Conservation (phyloP, 2,329 filamentous ascomycete species). For the Fusarium liriodendri region DNA sequence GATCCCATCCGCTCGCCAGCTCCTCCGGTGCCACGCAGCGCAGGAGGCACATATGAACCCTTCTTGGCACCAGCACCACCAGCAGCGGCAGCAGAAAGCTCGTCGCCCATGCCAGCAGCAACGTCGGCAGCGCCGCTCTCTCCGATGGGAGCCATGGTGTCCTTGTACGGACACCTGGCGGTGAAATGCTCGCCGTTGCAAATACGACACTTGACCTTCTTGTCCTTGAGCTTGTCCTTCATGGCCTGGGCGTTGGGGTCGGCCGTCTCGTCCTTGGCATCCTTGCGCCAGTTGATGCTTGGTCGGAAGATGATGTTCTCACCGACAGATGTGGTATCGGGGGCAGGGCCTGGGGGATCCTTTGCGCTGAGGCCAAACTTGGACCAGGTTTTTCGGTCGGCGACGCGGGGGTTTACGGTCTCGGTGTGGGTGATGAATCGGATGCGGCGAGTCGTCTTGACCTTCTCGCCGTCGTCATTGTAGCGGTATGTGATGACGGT, state of each 20-base stretch:
- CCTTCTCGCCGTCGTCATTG: slow-evolving; percentile 94
- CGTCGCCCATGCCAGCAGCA: slow-evolving; percentile 66
- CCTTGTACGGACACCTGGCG: slow-evolving; percentile 98
- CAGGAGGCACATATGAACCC: slow-evolving; percentile 93
- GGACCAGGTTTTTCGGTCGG: slow-evolving; percentile 90
- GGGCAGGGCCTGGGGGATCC: slow-evolving; percentile 83
- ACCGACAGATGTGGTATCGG: slow-evolving; percentile 91
- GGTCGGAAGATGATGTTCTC: slow-evolving; percentile 99
- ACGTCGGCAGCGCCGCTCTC: slow-evolving; percentile 66
- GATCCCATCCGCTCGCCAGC: slow-evolving; percentile 86
- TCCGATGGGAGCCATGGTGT: slow-evolving; percentile 93
- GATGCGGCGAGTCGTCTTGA: slow-evolving; percentile 97
- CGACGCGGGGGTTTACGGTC: slow-evolving; percentile 95
- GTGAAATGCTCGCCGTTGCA: slow-evolving; percentile 99
- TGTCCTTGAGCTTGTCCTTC: slow-evolving; percentile 92
- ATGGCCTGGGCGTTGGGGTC: slow-evolving; percentile 78
- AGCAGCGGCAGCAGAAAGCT: slow-evolving; percentile 55
- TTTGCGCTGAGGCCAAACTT: slow-evolving; percentile 95
- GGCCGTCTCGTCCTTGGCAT: slow-evolving; percentile 83
- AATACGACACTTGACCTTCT: slow-evolving; percentile 99
- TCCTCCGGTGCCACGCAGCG: slow-evolving; percentile 78
- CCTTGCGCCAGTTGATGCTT: slow-evolving; percentile 92
- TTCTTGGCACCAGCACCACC: slow-evolving; percentile 64
- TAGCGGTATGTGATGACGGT: slow-evolving; percentile 90
- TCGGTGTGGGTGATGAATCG: slow-evolving; percentile 92